A percentile compares a stretch with the other conserved stretches of the same genome.
phyloP scores from a whole-genome alignment of 106 monocot genomes.

The Dioscorea dumetorum region DNA sequence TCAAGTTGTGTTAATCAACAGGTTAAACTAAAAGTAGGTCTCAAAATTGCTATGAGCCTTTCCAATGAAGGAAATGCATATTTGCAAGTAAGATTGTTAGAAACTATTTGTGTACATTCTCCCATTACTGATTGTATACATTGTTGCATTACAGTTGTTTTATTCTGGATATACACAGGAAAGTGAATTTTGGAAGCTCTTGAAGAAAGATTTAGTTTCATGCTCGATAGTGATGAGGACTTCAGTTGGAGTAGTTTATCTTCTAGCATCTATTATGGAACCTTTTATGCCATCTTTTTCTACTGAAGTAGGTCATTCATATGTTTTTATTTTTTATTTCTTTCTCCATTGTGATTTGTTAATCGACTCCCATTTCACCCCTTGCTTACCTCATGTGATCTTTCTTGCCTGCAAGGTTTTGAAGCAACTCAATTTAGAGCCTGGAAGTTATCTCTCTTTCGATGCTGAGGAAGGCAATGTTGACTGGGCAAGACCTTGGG shows the following conservation, averaged over 20 bases:
- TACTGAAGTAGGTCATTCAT: constrained; percentile 39
- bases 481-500: constrained; percentile 65
- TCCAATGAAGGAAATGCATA: constrained; percentile 94
- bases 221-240: constrained; percentile 91
- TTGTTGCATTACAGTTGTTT: neutral
- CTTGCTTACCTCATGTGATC: constrained; percentile 6
- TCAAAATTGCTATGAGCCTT: constrained; percentile 89
- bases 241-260: constrained; percentile 82
- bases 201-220: constrained; percentile 63
- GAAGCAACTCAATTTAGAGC: constrained; percentile 71
- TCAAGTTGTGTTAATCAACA: constrained; percentile 11
- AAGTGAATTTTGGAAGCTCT: constrained; percentile 94
- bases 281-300: constrained; percentile 99
- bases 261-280: constrained; percentile 83
- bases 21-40: constrained; percentile 94
- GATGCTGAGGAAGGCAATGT: constrained; percentile 59
- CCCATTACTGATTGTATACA: too few species aligned
- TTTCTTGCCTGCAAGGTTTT: constrained; percentile 41
- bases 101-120: neutral
- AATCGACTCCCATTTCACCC: neutral
- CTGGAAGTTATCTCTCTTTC: constrained; percentile 45
- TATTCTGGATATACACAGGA: constrained; percentile 33
- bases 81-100: constrained; percentile 48
- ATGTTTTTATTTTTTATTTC: neutral
- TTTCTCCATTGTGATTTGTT: neutral